These are phyloP conservation scores for Corymbia citriodora DNA, from an alignment of 441 rosid species.

Conservation along the genomic window DNA sequence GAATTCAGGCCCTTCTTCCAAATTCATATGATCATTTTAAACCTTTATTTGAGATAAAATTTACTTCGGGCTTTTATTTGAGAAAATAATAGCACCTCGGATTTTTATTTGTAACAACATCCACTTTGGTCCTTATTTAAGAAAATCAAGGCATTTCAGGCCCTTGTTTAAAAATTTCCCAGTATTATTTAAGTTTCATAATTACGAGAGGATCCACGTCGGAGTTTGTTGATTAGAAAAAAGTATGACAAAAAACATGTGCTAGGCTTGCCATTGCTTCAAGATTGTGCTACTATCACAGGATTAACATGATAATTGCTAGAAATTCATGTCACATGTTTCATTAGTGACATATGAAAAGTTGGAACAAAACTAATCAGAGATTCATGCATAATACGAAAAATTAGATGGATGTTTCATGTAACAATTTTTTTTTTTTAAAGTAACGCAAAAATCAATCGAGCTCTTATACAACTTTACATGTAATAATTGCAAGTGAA, in stretches of 20 bases:
- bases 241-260: background rate
- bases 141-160: too few relatives aligned
- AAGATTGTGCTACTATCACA: background rate
- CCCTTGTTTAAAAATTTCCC: too few relatives aligned
- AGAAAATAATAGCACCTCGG: too few relatives aligned
- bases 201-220: too few relatives aligned
- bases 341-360: background rate
- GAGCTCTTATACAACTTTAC: background rate
- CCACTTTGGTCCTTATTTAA: too few relatives aligned
- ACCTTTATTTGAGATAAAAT: too few relatives aligned
- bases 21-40: too few relatives aligned
- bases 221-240: background rate
- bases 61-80: too few relatives aligned
- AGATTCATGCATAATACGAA: background rate
- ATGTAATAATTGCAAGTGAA: background rate
- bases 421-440: background rate
- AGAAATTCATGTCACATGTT: background rate
- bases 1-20: too few relatives aligned
- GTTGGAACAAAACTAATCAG: background rate
- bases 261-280: background rate
- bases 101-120: too few relatives aligned
- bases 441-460: background rate
- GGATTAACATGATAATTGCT: background rate
- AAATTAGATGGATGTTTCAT: background rate
- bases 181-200: too few relatives aligned